Evolutionary conservation across 768 basidiomycete genomes (phyloP).

Genomic region (Leucogyrophana mollusca): DNA sequence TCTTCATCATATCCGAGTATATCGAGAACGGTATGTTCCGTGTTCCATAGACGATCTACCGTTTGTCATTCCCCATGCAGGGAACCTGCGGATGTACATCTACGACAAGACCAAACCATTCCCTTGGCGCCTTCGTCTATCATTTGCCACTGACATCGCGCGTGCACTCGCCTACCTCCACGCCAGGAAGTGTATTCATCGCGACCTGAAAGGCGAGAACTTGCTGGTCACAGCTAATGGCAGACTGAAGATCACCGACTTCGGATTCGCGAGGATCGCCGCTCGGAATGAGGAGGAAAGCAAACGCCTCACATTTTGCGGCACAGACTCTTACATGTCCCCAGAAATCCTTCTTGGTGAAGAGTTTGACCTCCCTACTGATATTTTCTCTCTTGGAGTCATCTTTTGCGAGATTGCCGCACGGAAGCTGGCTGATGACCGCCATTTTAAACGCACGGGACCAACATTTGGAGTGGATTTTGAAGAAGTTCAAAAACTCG

Average conservation of each 20-base stretch:
- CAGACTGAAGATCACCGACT: conserved; percentile 97
- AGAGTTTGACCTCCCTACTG: conserved; percentile 91
- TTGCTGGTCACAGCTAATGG: conserved; percentile 93
- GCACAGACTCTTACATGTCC: conserved; percentile 95
- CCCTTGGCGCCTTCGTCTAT: conserved; percentile 91
- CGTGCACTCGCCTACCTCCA: conserved; percentile 97
- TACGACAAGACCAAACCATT: conserved; percentile 80
- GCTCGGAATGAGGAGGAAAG: conserved; percentile 89
- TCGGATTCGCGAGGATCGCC: conserved; percentile 94
- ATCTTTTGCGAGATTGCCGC: conserved; percentile 92
- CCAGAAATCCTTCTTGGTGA: conserved; percentile 91
- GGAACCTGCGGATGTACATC: conserved; percentile 87
- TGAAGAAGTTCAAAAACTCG: conserved; percentile 66
- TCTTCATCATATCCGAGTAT: conserved; percentile 95
- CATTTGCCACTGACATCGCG: conserved; percentile 92
- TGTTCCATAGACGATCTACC: background rate
- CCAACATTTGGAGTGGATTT: conserved; percentile 79
- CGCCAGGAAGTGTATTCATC: conserved; percentile 85
- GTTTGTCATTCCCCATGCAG: conserved; percentile 9
- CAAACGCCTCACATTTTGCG: conserved; percentile 82
- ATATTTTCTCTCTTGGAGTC: conserved; percentile 91
- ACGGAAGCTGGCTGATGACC: conserved; percentile 81
- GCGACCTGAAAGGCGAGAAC: conserved; percentile 97
- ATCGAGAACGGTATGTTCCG: conserved; percentile 69
- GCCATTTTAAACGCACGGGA: conserved; percentile 71